Base-by-base conservation (phyloP, 2,329 filamentous ascomycete species). In the Ophiocordyceps camponoti-floridani region DNA sequence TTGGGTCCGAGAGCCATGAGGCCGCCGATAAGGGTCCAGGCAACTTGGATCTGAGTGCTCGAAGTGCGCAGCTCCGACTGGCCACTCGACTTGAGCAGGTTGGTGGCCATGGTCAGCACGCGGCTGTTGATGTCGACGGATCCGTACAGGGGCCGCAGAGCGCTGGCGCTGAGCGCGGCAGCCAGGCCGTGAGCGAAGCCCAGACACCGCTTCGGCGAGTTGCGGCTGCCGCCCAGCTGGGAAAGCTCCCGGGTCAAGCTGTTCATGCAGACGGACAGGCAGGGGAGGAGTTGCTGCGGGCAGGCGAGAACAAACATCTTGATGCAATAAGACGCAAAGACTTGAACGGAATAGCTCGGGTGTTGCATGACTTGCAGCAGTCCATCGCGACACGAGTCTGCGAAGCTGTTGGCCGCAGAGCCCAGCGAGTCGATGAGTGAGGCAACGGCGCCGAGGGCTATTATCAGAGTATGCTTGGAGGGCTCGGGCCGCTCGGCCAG, bases 1-100 rank as follows among this genome's bases (percentile, higher is more conserved):
- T 94, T 96, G 4, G 91, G 89, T 0, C 91, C 91, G 1, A 98
- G 72, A 1, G 88, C 87, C 89, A 96, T 96, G 45, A 98, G 67
- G 0, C 93, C 91, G 35, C 93, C 91, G 42, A 98, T 94, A 46
- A 98, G 68, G 42, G 94, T 93, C 89, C 91, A 98, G 5, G 91
- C 91, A 2, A 98, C 88, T 58, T 98, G 91, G 23, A 98, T 87
- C 57, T 98, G 91, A 1, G 87, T 94, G 54, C 85, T 85, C 7
- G 91, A 94, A 33, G 91, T 79, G 27, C 89, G 79, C 44, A 98
- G 68, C 58, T 98, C 89, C 1, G 86, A 91, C 56, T 86, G 85
- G 41, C 87, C 81, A 58, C 87, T 95, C 0, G 83, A 88, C 61
- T 98, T 98, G 37, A 98, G 72, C 27, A 98, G 68, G 37, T 85